Conservation (phyloP, 2,329 filamentous ascomycete genomes). For the Phaeosphaeriaceae sp. region DNA sequence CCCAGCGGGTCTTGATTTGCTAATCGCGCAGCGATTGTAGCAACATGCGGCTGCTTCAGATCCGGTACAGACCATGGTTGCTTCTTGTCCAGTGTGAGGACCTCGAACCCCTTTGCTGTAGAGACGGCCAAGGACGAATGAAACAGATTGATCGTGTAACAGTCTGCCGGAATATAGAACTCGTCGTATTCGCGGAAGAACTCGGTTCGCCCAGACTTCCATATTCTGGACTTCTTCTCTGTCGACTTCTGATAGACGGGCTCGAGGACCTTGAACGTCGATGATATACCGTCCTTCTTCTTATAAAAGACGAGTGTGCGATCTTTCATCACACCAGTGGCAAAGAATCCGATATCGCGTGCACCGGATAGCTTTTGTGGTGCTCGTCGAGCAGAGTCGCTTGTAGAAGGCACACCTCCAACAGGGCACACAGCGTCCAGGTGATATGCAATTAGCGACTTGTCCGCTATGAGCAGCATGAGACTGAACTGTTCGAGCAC, state of each 20-base stretch:
- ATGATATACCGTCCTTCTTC: slow-evolving; percentile 89
- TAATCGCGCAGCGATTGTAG: slow-evolving; percentile 84
- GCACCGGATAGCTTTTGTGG: slow-evolving; percentile 87
- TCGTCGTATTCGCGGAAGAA: slow-evolving; percentile 99
- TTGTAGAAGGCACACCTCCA: slow-evolving; percentile 63
- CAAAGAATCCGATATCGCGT: slow-evolving; percentile 96
- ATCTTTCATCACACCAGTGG: slow-evolving; percentile 96
- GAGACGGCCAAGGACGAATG: slow-evolving; percentile 91
- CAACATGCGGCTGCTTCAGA: slow-evolving; percentile 77
- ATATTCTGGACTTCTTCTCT: slow-evolving; percentile 78
- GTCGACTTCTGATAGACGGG: slow-evolving; percentile 93
- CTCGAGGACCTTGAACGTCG: slow-evolving; percentile 95
- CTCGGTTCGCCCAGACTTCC: slow-evolving; percentile 78
- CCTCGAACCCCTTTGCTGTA: slow-evolving; percentile 91
- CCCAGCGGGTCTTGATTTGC: slow-evolving; percentile 84
- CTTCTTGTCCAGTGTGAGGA: slow-evolving; percentile 97
- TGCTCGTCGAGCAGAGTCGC: slow-evolving; percentile 80
- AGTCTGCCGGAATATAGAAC: slow-evolving; percentile 96
- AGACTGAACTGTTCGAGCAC: slow-evolving; percentile 96
- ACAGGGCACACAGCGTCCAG: slow-evolving; percentile 78
- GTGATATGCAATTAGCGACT: slow-evolving; percentile 89
- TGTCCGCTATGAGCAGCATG: slow-evolving; percentile 89
- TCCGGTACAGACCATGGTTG: slow-evolving; percentile 93
- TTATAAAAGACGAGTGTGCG: slow-evolving; percentile 95
- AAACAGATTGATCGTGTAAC: slow-evolving; percentile 94